Evolutionary conservation across 2,329 filamentous ascomycete genomes (phyloP).

Genomic region (Colletotrichum filicis): DNA sequence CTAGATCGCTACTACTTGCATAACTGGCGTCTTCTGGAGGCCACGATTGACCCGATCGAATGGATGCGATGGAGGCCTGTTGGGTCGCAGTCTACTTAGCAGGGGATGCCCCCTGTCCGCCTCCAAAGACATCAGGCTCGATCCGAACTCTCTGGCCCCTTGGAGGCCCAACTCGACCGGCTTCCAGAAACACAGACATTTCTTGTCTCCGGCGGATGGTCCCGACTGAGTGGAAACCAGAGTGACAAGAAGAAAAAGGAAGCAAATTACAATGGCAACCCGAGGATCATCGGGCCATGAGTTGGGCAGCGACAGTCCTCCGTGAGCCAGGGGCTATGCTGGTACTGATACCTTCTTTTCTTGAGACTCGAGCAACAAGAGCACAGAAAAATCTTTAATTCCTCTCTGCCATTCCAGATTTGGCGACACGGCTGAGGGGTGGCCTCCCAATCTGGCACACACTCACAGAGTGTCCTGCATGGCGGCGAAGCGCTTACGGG

Average conservation of each 20-base stretch:
- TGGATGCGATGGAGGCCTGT: constrained; percentile 2
- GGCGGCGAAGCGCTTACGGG: constrained; percentile 26
- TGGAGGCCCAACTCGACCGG: constrained; percentile 13
- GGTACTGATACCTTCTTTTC: background rate
- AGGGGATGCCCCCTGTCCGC: constrained; percentile 15
- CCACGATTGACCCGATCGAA: constrained; percentile 10
- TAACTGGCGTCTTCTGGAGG: background rate
- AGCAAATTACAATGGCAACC: constrained; percentile 16
- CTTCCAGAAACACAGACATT: constrained; percentile 16
- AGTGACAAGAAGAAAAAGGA: constrained; percentile 17
- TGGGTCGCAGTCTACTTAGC: constrained; percentile 15
- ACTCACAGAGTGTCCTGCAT: background rate
- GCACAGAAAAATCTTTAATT: background rate
- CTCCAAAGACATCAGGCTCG: constrained; percentile 19
- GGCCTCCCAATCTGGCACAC: background rate
- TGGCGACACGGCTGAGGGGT: background rate
- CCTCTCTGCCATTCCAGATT: background rate
- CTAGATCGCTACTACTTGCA: constrained; percentile 22
- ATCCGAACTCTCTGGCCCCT: constrained; percentile 27
- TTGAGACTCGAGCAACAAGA: background rate
- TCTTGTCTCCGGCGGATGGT: constrained; percentile 14
- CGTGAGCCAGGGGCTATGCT: constrained; percentile 21
- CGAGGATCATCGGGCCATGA: constrained; percentile 17
- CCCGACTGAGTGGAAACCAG: constrained; percentile 16
- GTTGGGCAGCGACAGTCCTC: constrained; percentile 31